A percentile compares a stretch with the other conserved stretches of the same genome.
phyloP scores from a whole-genome alignment of 495 filamentous ascomycete species.

The Penicillium canescens region DNA sequence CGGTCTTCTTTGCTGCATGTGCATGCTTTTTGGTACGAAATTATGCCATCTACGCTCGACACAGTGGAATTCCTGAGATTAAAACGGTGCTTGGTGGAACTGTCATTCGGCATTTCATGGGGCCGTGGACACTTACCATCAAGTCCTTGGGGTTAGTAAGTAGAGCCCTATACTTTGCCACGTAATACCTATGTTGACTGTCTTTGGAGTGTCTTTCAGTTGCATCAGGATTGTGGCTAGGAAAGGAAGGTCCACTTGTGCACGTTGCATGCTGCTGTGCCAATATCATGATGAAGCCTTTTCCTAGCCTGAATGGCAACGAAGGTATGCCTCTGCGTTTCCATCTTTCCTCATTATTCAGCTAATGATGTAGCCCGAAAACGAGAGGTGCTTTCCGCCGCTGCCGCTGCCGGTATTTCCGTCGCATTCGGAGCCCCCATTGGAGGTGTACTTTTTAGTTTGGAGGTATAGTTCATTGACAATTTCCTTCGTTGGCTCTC shows the following conservation, averaged over 20 bases:
- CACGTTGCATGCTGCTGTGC: constrained; percentile 98
- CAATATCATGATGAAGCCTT: constrained; percentile 91
- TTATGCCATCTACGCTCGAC: constrained; percentile 87
- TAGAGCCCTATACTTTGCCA: constrained; percentile 1
- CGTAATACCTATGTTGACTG: constrained; percentile 5
- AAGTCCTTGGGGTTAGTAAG: constrained; percentile 89
- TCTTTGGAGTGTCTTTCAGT: constrained; percentile 74
- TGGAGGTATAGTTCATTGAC: constrained; percentile 61
- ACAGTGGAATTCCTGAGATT: constrained; percentile 97
- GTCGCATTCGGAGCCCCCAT: constrained; percentile 98
- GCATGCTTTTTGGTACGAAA: constrained; percentile 79
- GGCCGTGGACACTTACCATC: constrained; percentile 86
- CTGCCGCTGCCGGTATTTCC: constrained; percentile 91
- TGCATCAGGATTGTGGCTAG: constrained; percentile 96
- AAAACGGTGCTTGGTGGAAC: constrained; percentile 96
- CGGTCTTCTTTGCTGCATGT: constrained; percentile 77
- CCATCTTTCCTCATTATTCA: background rate
- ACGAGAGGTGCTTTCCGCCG: constrained; percentile 92
- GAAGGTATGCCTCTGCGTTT: constrained; percentile 61
- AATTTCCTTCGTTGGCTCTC: background rate
- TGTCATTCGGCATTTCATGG: constrained; percentile 88
- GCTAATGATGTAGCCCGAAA: constrained; percentile 69
- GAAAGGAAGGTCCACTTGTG: constrained; percentile 95
- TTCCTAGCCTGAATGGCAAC: constrained; percentile 78
- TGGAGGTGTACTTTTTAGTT: constrained; percentile 86